Evolutionary conservation across 78 protist species (phyloP), one percentile per base, ranked within the genome.

Genomic region (Dictyostelium firmibasis): DNA sequence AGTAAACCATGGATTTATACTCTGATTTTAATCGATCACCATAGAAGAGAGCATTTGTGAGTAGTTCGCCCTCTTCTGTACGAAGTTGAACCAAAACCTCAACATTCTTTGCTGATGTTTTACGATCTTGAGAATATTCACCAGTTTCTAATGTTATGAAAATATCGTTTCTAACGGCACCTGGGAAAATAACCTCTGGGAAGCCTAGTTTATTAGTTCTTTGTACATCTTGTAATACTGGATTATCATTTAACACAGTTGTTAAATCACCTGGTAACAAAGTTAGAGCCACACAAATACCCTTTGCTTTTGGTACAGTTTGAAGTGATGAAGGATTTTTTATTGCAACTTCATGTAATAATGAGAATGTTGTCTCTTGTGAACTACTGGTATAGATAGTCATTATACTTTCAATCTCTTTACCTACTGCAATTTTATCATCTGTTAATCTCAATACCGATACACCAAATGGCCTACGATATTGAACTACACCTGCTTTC

Each of bases 171-270:
- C 93, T 50, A 13, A 35, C 18, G 14, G 69, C 86, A 33, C 93
- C 93, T 62, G 93, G 93, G 72, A 77, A 88, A 44, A 88, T 88
- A 6, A 88, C 93, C 41, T 88, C 93, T 36, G 93, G 92, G 86
- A 88, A 88, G 0, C 93, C 93, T 1, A 88, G 53, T 44, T 79
- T 88, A 74, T 79, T 88, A 3, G 93, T 88, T 18, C 50, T n/a
- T 16, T 64, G 36, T 2, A 88, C 93, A 69, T 86, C 92, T 60
- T 78, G 38, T 10, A 88, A 38, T 4, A 78, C 93, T 16, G 85
- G 85, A 44, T 88, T 88, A 38, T 88, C 93, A 14, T 43, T 57
- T 47, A 88, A n/a, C 1, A 88, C 86, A 1, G 31, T 69, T 31
- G 25, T 88, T 4, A 88, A n/a, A 6, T 78, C 85, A 3, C 93